Base-by-base conservation (phyloP, 2,329 filamentous ascomycete genomes). In the Colletotrichum australisinense region DNA sequence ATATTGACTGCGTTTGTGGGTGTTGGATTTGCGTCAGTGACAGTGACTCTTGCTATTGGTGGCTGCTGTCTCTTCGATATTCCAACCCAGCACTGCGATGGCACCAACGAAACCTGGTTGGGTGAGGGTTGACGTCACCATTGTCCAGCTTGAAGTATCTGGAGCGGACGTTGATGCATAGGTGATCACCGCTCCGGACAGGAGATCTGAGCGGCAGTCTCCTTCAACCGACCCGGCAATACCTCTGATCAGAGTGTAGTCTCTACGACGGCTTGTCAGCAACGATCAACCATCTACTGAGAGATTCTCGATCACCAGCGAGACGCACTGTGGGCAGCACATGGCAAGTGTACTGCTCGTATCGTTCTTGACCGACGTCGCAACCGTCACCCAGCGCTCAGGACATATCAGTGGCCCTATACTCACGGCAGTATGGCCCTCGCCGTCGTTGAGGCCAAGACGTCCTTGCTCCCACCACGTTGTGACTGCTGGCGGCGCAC, bases 391-490 rank as follows among this genome's bases (percentile, higher is more conserved):
- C 58, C 49, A 64, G 19, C 60, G 49, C 12, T 64, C 32, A 24
- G 66, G 66, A 19, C 66, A 63, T 1, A 19, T 14, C 24, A 69
- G 16, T 2, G 66, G 66, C 5, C 66, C 58, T 8, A 69, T 69
- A 30, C 58, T 69, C 3, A 69, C 52, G n/a, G 66, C 49, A 22
- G 49, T 69, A 19, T 69, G 66, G 19, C 66, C 66, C 35, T 69
- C 49, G 22, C 66, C 66, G 6, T 30, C 16, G 49, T 57, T 63
- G 32, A 56, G n/a, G 22, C 66, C 66, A 14, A 69, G 24, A 14
- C 66, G 58, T 19, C 66, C 35, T 42, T 63, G 66, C 32, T 69
- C 66, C 66, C 58, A 57, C 66, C 58, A 69, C 30, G 66, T 63
- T 26, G 58, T 63, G 14, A 69, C 66, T 16, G 66, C 58, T 32